phyloP scores from a whole-genome alignment of 176 grass and related monocot species.

The Leersia perrieri region DNA sequence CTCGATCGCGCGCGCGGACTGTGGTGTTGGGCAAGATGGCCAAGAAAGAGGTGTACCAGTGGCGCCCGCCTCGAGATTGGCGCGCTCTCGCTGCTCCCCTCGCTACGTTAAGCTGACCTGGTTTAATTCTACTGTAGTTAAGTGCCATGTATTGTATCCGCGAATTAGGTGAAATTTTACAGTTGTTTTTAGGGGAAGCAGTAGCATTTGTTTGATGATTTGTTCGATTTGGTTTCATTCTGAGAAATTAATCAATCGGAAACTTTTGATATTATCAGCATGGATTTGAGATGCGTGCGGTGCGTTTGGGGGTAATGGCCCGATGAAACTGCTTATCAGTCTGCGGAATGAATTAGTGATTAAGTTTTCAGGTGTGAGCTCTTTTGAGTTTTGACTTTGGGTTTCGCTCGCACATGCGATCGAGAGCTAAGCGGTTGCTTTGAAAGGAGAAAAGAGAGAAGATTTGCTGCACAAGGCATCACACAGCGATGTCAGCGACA shows the following conservation, averaged over 20 bases:
- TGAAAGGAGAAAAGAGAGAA: neutral
- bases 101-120: slow-evolving; percentile 7
- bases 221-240: neutral
- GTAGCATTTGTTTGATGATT: neutral
- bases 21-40: neutral
- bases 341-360: neutral
- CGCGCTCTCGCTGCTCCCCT: neutral
- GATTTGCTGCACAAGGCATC: neutral
- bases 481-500: no score
- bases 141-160: no score
- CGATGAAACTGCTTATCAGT: neutral
- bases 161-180: neutral
- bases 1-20: no score
- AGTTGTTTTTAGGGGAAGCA: neutral
- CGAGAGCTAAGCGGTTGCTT: neutral
- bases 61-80: slow-evolving; percentile 27
- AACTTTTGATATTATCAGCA: neutral
- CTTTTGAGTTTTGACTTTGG: neutral
- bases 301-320: neutral
- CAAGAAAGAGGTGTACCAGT: neutral
- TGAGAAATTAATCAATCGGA: neutral
- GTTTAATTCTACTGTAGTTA: no score
- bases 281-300: neutral
- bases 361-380: neutral
- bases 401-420: neutral